Base-by-base conservation (phyloP, 805 yeast species). In the Wickerhamiella vanderwaltii region DNA sequence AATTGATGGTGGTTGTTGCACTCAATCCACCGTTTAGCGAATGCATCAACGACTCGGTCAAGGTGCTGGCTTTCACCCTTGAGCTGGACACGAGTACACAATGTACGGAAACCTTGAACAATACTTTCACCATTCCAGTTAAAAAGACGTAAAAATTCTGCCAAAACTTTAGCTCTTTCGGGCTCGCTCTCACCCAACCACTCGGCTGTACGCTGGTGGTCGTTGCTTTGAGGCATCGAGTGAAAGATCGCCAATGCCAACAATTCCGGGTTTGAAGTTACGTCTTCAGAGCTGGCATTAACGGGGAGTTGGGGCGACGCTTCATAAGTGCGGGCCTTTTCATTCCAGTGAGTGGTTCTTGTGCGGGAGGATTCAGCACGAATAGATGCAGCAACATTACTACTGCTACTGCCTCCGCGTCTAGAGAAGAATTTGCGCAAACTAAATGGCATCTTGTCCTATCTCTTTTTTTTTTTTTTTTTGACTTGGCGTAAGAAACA, bases 41-140 rank as follows among this genome's bases (percentile, higher is more conserved):
- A 77, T 3, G 77, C 68, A 33, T 79, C 77, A 43, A 85, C 62
- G 23, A 84, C 70, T 37, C 82, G 68, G 58, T 83, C 91, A 40
- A 84, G 75, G 52, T 79, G 80, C 51, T 80, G 87, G 2, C 91
- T 75, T 60, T 85, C 94, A 5, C 88, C 94, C 53, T 75, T 74
- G 51, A 85, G 67, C 59, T 78, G 79, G n/a, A 84, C 55, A 48
- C 68, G 72, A 29, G 70, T 67, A 49, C 93, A 83, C 24, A 84
- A 62, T 34, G 59, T 58, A 24, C 85, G 63, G 13, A 85, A 66
- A 1, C 85, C 65, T 2, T 59, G 57, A 31, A 82, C 61, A 35
- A 84, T 60, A 43, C 73, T 71, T n/a, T 64, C 51, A 36, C 68
- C 67, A 57, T 69, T 61, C 41, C 71, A 71, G 30, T 58, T 52